Evolutionary conservation across 208 protist genomes (phyloP).

Genomic region (Trichomonas vaginalis): DNA sequence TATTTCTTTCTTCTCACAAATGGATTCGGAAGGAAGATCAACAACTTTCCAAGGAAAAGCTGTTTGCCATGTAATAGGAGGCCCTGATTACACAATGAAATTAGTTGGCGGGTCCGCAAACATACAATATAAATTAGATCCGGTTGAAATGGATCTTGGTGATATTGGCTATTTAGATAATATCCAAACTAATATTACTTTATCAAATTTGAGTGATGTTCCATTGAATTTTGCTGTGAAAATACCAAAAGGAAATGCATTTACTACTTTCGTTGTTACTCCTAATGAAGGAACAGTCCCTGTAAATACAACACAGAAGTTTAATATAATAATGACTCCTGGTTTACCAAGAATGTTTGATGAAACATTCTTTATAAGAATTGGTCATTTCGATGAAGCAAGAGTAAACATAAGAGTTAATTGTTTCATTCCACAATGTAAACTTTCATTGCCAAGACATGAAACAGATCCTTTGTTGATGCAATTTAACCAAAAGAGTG

Average conservation of each 20-base stretch:
- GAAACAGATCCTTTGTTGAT: not conserved
- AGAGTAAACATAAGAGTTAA: not conserved
- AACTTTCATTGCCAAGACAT: not conserved
- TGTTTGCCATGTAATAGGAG: not conserved
- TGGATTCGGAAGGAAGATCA: not conserved
- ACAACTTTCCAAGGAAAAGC: not conserved
- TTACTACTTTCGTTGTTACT: not conserved
- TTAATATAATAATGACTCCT: not conserved
- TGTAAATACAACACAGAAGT: not conserved
- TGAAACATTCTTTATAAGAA: not conserved
- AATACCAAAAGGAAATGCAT: not conserved
- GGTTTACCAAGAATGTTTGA: not conserved
- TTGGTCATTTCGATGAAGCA: not conserved
- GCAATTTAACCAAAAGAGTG: not conserved
- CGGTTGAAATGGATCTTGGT: not conserved
- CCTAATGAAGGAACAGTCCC: not conserved
- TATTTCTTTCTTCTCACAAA: not conserved
- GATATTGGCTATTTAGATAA: not conserved
- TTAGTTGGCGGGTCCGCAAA: not conserved
- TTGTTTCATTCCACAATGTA: not conserved
- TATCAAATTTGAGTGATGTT: not conserved
- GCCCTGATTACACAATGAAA: not conserved
- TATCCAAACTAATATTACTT: not conserved
- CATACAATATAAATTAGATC: constrained; percentile 9
- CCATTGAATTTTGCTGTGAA: not conserved